Base-by-base conservation (phyloP, 1,284 basidiomycete species). In the Microbotryum violaceum region DNA sequence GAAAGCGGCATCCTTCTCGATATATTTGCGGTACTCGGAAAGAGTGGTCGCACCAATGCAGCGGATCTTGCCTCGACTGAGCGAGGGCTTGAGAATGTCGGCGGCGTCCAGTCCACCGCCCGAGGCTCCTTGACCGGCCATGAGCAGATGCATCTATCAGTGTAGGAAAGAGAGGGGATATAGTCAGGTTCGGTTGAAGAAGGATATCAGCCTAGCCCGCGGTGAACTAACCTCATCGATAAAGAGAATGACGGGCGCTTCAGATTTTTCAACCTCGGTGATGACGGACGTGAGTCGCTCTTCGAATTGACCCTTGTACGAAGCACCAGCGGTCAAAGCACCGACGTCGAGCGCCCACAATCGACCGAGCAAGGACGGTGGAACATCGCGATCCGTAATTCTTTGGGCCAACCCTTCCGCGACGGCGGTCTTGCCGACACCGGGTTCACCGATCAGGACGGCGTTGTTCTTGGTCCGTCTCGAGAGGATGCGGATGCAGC, bases 331-430 rank as follows among this genome's bases (percentile, higher is more conserved):
- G 88, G 93, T 94, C 63, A 97, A 82, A 0, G 92, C 89, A 68
- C 91, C 94, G 85, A 97, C 88, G 75, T 97, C 93, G 27, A 92
- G 80, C 9, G 57, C 69, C 62, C 86, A 88, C 49, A 75, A 75
- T 57, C 75, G 67, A 1, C 63, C 66, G 57, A 72, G 67, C 62
- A 77, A 63, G 70, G 75, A 60, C 88, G 91, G 62, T 89, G 91
- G 29, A 87, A 91, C 90, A 92, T 94, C 67, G 58, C 91, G 85
- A 72, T 94, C 91, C 73, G 97, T 85, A 65, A 97, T 96, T 58
- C 96, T 85, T 75, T 97, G 93, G 0, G 96, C 94, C 18, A 98
- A 84, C 49, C 92, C 93, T 79, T 98, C 96, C 18, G 87, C 91
- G 61, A 98, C 90, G 48, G 91, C 86, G 0, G 77, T 77, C 71